Conservation (phyloP, 1,284 basidiomycete genomes). For the Ceratobasidium papillatum region DNA sequence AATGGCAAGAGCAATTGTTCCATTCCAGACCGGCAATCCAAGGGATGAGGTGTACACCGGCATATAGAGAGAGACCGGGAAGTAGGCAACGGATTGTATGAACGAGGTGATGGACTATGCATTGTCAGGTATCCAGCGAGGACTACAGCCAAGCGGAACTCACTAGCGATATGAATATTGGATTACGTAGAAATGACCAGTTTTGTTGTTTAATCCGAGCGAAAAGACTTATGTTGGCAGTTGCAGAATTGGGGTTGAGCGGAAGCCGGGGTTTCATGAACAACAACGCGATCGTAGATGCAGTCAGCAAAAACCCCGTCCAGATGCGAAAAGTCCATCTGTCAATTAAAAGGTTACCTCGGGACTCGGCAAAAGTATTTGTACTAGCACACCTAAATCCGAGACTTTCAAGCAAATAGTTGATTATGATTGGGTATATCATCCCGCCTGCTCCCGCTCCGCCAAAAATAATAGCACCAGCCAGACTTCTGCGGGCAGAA, state of each 20-base stretch:
- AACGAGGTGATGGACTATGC: constrained; percentile 32
- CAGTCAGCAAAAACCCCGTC: constrained; percentile 24
- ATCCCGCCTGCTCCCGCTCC: constrained; percentile 45
- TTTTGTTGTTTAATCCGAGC: not conserved
- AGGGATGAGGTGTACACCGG: constrained; percentile 38
- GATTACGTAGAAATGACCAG: constrained; percentile 32
- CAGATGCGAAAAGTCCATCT: constrained; percentile 46
- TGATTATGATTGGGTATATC: constrained; percentile 44
- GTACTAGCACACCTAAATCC: constrained; percentile 43
- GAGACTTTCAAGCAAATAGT: constrained; percentile 41
- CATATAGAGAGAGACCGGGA: constrained; percentile 41
- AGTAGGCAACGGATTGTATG: constrained; percentile 38
- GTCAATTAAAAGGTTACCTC: too few relatives aligned
- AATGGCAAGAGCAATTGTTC: constrained; percentile 37
- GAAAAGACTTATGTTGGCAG: not conserved
- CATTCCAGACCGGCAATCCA: constrained; percentile 27
- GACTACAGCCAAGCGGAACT: not conserved
- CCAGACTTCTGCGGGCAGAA: constrained; percentile 34
- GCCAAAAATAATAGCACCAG: constrained; percentile 41
- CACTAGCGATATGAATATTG: constrained; percentile 27
- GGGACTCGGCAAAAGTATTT: too few relatives aligned
- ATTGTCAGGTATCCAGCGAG: too few relatives aligned
- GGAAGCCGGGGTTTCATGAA: constrained; percentile 35
- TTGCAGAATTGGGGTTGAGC: not conserved
- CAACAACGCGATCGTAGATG: constrained; percentile 17